Evolutionary conservation across 768 basidiomycete genomes (phyloP).

Genomic region (Cystobasidiopsis lactophilus): DNA sequence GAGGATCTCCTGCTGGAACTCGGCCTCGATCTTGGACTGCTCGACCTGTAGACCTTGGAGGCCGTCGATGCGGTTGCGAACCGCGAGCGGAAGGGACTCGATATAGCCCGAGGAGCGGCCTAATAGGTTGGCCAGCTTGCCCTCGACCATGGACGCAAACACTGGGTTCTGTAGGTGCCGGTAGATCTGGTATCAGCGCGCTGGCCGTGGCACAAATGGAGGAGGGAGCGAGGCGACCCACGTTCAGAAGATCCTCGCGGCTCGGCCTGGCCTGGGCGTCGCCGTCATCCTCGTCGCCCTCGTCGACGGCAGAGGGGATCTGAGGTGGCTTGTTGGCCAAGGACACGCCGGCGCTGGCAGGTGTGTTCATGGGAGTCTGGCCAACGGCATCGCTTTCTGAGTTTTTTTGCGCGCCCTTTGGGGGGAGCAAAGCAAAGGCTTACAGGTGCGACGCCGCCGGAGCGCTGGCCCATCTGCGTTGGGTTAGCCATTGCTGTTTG

Average conservation of each 20-base stretch:
- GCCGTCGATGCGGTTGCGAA: conserved; percentile 67
- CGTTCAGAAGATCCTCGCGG: conserved; percentile 14
- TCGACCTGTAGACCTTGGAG: conserved; percentile 84
- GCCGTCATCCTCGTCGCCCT: conserved; percentile 14
- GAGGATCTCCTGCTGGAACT: conserved; percentile 85
- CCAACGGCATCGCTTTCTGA: too few relatives aligned
- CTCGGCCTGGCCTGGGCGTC: conserved; percentile 10
- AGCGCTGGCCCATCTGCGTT: too few relatives aligned
- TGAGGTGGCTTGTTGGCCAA: conserved; percentile 11
- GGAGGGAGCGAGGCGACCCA: not conserved
- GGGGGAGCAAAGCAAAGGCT: too few relatives aligned
- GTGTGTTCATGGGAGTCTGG: not conserved
- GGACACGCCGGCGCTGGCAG: not conserved
- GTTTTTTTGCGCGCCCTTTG: too few relatives aligned
- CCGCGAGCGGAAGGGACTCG: conserved; percentile 56
- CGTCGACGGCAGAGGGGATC: conserved; percentile 16
- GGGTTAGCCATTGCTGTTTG: too few relatives aligned
- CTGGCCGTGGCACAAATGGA: not conserved
- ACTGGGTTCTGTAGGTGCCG: conserved; percentile 35
- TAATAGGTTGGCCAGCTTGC: conserved; percentile 58
- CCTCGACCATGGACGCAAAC: conserved; percentile 60
- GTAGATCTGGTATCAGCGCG: too few relatives aligned
- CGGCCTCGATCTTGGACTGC: conserved; percentile 71
- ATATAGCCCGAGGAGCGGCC: conserved; percentile 89
- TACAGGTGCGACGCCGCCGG: too few relatives aligned